phyloP scores from a whole-genome alignment of 202 grass and related monocot species.

The Setaria viridis region DNA sequence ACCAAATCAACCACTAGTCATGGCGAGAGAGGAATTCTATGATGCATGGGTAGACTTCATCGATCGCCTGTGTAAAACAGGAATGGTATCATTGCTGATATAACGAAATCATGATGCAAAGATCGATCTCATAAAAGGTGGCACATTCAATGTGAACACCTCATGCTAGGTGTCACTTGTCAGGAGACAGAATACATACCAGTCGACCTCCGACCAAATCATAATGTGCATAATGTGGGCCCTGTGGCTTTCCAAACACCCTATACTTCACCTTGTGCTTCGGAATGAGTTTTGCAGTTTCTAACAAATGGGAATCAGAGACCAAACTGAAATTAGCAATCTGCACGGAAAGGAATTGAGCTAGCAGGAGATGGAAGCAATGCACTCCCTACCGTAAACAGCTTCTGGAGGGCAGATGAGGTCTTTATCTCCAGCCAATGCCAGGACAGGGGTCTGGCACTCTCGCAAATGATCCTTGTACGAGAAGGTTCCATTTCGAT shows the following conservation, averaged over 20 bases:
- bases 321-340: conserved; percentile 32
- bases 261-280: conserved; percentile 56
- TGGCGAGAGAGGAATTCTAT: conserved; percentile 65
- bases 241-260: conserved; percentile 53
- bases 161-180: neutral
- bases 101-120: neutral
- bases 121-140: neutral
- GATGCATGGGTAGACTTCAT: conserved; percentile 72
- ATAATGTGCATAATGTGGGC: conserved; percentile 71
- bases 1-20: conserved; percentile 42
- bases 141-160: conserved; percentile 25
- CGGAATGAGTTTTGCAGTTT: conserved; percentile 69
- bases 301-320: conserved; percentile 28
- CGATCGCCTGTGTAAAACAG: conserved; percentile 50
- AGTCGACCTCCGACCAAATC: conserved; percentile 71
- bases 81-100: neutral
- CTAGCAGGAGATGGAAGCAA: neutral
- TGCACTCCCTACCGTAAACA: conserved; percentile 48
- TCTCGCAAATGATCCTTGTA: conserved; percentile 64
- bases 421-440: conserved; percentile 65
- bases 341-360: neutral
- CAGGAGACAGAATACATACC: conserved; percentile 33
- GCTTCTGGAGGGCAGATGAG: conserved; percentile 70
- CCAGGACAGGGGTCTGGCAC: conserved; percentile 59
- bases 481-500: conserved; percentile 58